A percentile compares a stretch with the other conserved stretches of the same genome.
These are phyloP conservation scores for Fomes fomentarius DNA, from an alignment of 1,284 basidiomycete species.

Conservation along the genomic window DNA sequence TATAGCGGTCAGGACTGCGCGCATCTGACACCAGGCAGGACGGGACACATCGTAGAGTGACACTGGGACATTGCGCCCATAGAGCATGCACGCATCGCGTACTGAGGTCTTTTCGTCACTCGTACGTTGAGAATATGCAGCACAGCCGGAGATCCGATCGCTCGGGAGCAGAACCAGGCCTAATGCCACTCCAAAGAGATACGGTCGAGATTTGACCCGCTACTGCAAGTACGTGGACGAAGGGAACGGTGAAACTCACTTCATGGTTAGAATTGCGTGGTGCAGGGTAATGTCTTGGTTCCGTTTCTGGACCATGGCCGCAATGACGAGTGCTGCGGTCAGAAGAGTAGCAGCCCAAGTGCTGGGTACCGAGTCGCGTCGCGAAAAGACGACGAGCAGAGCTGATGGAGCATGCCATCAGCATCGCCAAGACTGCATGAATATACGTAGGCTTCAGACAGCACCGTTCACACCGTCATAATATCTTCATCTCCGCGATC, in stretches of 20 bases:
- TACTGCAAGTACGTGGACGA: no score
- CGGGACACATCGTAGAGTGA: not conserved
- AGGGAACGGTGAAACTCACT: no score
- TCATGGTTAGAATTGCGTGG: constrained; percentile 33
- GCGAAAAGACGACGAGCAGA: constrained; percentile 32
- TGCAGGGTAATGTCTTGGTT: constrained; percentile 29
- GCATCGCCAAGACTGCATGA: not conserved
- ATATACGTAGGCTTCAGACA: not conserved
- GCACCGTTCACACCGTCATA: constrained; percentile 1
- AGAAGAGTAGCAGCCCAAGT: constrained; percentile 35
- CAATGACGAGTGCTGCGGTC: constrained; percentile 32
- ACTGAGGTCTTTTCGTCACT: no score
- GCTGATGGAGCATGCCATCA: constrained; percentile 20
- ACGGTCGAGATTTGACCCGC: no score
- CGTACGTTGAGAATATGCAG: no score
- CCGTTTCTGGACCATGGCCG: constrained; percentile 32
- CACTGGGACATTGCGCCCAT: not conserved
- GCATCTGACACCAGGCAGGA: not conserved
- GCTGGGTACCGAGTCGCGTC: constrained; percentile 32
- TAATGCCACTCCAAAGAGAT: no score
- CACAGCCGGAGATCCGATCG: no score
- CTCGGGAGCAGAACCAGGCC: no score
- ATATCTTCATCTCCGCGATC: not conserved
- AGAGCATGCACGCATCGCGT: no score
- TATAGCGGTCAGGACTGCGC: no score